These are phyloP conservation scores for Saturnispora saitoi DNA, from an alignment of 805 yeast species.

Conservation along the genomic window DNA sequence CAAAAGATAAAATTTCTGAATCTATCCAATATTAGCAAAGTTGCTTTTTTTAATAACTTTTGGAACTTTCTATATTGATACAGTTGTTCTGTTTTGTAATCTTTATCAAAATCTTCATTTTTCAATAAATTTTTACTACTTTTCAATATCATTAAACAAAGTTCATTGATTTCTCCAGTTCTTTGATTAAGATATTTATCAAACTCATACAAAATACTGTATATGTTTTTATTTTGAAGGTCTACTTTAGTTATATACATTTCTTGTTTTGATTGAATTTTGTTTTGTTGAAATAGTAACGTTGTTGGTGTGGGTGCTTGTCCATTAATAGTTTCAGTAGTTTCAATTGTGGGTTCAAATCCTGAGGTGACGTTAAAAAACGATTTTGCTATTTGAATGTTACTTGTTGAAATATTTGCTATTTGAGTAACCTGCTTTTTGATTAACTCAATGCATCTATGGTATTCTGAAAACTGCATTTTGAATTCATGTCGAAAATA, in stretches of 20 bases:
- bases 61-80: constrained; percentile 2
- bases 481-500: constrained; percentile 16
- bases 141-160: constrained; percentile 1
- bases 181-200: constrained; percentile 14
- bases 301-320: constrained; percentile 19
- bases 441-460: constrained; percentile 8
- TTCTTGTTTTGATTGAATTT: constrained; percentile 21
- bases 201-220: constrained; percentile 13
- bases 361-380: constrained; percentile 9
- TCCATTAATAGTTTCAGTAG: neutral
- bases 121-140: constrained; percentile 2
- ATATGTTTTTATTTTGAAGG: constrained; percentile 13
- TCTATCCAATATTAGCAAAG: neutral
- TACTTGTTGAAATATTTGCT: constrained; percentile 10
- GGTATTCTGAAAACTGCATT: constrained; percentile 2
- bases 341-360: neutral
- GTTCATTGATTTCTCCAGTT: constrained; percentile 7
- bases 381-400: constrained; percentile 9
- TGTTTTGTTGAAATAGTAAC: constrained; percentile 18
- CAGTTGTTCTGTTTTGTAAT: constrained; percentile 2
- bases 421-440: constrained; percentile 12
- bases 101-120: neutral
- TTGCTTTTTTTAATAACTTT: constrained; percentile 2
- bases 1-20: neutral
- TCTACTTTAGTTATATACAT: constrained; percentile 17